Evolutionary conservation across 257 asterid genomes (phyloP).

Genomic region (Rhazya stricta): DNA sequence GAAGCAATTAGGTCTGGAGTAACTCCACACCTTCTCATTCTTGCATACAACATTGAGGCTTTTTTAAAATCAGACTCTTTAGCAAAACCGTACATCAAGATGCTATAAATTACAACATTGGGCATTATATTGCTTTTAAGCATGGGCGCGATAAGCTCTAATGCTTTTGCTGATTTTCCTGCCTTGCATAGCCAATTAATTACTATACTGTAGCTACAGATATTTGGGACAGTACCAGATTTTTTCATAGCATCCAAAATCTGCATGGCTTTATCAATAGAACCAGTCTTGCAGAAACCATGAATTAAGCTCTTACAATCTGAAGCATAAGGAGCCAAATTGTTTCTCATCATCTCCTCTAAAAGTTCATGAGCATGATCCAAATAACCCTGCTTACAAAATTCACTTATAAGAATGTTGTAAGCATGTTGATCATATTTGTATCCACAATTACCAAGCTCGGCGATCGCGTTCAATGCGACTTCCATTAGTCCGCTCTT

Average conservation of each 20-base stretch:
- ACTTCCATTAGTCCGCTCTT: constrained; percentile 29
- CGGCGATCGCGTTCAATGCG: constrained; percentile 34
- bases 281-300: constrained; percentile 41
- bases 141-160: constrained; percentile 54
- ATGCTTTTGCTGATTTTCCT: constrained; percentile 35
- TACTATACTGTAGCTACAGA: constrained; percentile 30
- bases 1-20: constrained; percentile 38
- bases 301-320: constrained; percentile 34
- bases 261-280: constrained; percentile 30
- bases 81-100: constrained; percentile 47
- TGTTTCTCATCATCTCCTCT: constrained; percentile 47
- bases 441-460: constrained; percentile 36
- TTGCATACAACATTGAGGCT: constrained; percentile 35
- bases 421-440: constrained; percentile 42
- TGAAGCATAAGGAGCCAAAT: constrained; percentile 34
- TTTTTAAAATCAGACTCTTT: constrained; percentile 37
- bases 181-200: constrained; percentile 44
- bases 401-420: constrained; percentile 48
- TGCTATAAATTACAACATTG: constrained; percentile 42
- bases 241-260: constrained; percentile 30
- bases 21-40: constrained; percentile 46
- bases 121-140: constrained; percentile 43
- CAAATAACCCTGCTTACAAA: constrained; percentile 46
- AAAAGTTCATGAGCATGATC: constrained; percentile 38
- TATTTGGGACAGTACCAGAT: constrained; percentile 30